Conservation (phyloP, 768 basidiomycete genomes). For the Tricholoma sp. region DNA sequence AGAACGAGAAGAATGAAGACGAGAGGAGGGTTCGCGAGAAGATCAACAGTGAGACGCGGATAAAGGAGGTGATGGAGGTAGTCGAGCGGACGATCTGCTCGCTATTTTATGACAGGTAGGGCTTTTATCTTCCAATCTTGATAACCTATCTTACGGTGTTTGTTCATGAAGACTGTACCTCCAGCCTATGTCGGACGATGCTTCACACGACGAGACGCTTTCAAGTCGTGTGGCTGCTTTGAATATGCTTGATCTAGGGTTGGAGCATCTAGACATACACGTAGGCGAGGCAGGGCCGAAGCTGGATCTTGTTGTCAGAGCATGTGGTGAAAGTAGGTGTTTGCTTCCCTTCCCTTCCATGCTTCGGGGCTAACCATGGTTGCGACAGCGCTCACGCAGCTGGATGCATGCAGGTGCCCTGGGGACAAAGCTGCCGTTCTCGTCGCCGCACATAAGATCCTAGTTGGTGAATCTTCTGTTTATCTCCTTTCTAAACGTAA, state of each 20-base stretch:
- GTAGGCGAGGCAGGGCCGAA: constrained; percentile 48
- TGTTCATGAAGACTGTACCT: constrained; percentile 61
- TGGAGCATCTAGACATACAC: constrained; percentile 88
- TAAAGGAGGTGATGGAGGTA: constrained; percentile 60
- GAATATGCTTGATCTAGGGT: constrained; percentile 82
- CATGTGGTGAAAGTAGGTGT: constrained; percentile 75
- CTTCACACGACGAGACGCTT: constrained; percentile 85
- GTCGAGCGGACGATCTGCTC: constrained; percentile 71
- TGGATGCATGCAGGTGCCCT: constrained; percentile 49
- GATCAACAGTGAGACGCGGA: constrained; percentile 37
- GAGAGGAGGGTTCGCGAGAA: constrained; percentile 28
- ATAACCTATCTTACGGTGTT: neutral
- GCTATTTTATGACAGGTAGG: constrained; percentile 79
- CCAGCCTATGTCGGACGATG: constrained; percentile 62
- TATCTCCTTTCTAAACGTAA: neutral
- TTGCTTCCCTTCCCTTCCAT: neutral
- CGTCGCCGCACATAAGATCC: constrained; percentile 77
- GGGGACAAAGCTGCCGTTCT: constrained; percentile 76
- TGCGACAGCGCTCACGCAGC: constrained; percentile 26
- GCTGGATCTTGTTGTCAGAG: constrained; percentile 60
- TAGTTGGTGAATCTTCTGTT: constrained; percentile 67
- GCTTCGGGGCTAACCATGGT: neutral
- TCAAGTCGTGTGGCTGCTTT: constrained; percentile 87
- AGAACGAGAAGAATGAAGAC: constrained; percentile 24
- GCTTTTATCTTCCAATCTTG: constrained; percentile 9